A percentile compares a stretch with the other conserved stretches of the same genome.
Evolutionary conservation across 2,329 filamentous ascomycete genomes (phyloP).

Genomic region (Penicillium rolfsii): DNA sequence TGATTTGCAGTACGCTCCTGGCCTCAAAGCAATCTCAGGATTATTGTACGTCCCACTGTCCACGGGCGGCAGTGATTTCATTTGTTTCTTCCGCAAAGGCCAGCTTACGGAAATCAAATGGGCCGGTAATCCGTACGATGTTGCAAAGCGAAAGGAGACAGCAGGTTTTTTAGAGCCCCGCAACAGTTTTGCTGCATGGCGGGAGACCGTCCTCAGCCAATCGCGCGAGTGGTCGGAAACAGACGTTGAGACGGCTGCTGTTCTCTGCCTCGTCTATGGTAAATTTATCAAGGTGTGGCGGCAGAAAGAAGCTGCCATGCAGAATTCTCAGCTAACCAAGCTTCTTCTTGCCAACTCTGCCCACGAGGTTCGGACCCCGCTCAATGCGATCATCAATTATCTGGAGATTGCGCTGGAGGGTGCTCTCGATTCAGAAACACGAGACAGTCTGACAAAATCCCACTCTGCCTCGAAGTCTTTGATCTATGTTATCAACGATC

Average conservation of each 20-base stretch:
- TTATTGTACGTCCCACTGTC: constrained; percentile 81
- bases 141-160: constrained; percentile 77
- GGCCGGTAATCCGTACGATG: constrained; percentile 59
- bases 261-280: constrained; percentile 84
- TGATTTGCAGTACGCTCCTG: constrained; percentile 76
- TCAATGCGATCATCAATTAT: constrained; percentile 95
- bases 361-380: constrained; percentile 85
- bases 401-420: constrained; percentile 89
- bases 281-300: constrained; percentile 92
- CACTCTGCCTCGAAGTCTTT: constrained; percentile 90
- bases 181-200: constrained; percentile 78
- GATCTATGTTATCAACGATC: constrained; percentile 91
- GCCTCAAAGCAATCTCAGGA: constrained; percentile 77
- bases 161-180: constrained; percentile 75
- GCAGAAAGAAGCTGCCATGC: constrained; percentile 81
- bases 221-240: constrained; percentile 88
- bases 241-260: constrained; percentile 84
- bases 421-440: constrained; percentile 74
- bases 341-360: constrained; percentile 84
- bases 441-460: constrained; percentile 81
- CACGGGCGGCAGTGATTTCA: constrained; percentile 76
- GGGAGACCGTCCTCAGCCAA: constrained; percentile 79
- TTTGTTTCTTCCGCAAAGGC: constrained; percentile 84
- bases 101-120: constrained; percentile 81
- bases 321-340: constrained; percentile 78